Conservation (phyloP, 306 rosid genomes). For the Rosa persica region DNA sequence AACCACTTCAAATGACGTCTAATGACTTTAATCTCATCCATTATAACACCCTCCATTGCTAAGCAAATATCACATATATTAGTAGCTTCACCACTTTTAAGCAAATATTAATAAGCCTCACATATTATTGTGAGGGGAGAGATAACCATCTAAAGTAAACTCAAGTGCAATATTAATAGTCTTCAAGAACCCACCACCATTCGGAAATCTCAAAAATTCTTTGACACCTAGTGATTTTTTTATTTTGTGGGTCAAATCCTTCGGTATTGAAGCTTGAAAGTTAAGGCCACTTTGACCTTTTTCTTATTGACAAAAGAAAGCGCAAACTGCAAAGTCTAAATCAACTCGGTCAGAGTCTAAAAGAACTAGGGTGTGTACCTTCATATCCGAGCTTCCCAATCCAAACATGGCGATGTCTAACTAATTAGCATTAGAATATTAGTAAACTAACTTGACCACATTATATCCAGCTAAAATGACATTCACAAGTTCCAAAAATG, state of each 20-base stretch:
- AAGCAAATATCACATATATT: no score
- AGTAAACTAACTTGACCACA: conserved; percentile 27
- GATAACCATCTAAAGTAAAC: no score
- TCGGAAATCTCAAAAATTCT: background rate
- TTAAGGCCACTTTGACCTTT: background rate
- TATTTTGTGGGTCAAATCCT: background rate
- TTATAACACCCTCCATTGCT: no score
- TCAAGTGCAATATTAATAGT: no score
- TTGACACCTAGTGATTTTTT: background rate
- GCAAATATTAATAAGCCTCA: no score
- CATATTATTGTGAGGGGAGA: no score
- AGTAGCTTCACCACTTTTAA: no score
- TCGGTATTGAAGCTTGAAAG: background rate
- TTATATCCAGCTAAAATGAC: conserved; percentile 34
- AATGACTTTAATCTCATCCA: no score
- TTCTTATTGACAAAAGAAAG: background rate
- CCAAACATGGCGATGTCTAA: conserved; percentile 34
- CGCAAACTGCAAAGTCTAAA: background rate
- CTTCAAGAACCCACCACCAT: background rate
- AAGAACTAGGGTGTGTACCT: background rate
- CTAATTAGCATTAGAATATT: conserved; percentile 15
- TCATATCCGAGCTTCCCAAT: conserved; percentile 26
- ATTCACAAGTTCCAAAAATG: conserved; percentile 26
- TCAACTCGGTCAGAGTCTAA: background rate
- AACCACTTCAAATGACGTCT: no score